Base-by-base conservation (phyloP, 164 flowering plant genomes). In the Brasenia schreberi region DNA sequence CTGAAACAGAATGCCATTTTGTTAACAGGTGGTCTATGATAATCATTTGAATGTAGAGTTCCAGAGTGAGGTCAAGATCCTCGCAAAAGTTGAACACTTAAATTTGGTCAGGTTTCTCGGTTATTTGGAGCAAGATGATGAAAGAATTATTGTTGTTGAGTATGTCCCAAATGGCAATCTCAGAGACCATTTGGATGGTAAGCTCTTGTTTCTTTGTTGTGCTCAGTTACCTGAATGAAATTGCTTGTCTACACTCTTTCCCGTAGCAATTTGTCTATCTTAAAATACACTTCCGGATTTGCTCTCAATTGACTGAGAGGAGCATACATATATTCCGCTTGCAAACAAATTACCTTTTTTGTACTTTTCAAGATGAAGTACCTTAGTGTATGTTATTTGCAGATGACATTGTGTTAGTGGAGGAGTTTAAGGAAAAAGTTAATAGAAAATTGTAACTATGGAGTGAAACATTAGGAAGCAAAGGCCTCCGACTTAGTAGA, bases 91-190 rank as follows among this genome's bases (percentile, higher is more conserved):
- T 19, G 95, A 89, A 74, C 98, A 94, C 78, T 72, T 86, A 75
- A 91, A 84, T 81, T 75, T 94, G 77, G 98, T 94, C 5, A 86
- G 67, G 77, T 84, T 78, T 69, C 79, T 71, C 71, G 98, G 98
- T 19, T 89, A 44, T 71, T 72, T 91, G 78, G 90, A 86, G 80
- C 81, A 82, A 19, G 80, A 45, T 66, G 96, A 86, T 66, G 98
- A 94, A 69, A 83, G 85, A 74, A 81, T 94, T 65, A 80, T 94
- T 61, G 82, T 94, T 59, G 85, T 86, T 7, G 98, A 94, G 79
- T 84, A 86, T 75, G 98, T 94, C 63, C 82, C 97, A 12, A 91
- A 84, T 76, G 98, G 98, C 75, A 94, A 88, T 18, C 92, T 94
- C 59, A 76, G 98, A 69, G 96, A 91, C 69, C 97, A 91, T 74